Base-by-base conservation (phyloP, 371 early-diverging fungal species). In the Mortierella sp. region DNA sequence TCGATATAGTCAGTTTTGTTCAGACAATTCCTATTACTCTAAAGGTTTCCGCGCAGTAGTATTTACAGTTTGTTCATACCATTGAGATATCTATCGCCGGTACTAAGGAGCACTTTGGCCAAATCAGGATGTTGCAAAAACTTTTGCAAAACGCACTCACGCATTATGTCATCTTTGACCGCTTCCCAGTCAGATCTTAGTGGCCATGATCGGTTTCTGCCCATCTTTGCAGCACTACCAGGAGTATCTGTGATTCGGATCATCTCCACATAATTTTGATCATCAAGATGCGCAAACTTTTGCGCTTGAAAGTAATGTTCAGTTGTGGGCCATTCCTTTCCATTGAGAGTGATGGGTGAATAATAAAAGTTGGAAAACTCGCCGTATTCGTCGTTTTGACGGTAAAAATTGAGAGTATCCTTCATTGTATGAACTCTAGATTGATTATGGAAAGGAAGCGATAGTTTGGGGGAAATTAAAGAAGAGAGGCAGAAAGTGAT, bases 231-330 rank as follows among this genome's bases (percentile, higher is more conserved):
- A n/a, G 87, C 87, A 34, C 54, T 66, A 2, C 85, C 60, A 0
- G 87, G 84, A 0, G 76, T 61, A 8, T 51, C 7, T 3, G 76
- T 26, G 1, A 61, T 49, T 2, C 84, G 81, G 22, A 87, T 76
- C 53, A 60, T 9, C 35, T 84, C 81, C 10, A 76, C 70, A 47
- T 80, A 78, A 13, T 72, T n/a, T 8, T 53, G 49, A 45, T 81
- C 72, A 0, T 71, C 49, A 2, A 61, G 34, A 42, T 68, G 75
- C 0, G 80, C 74, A 78, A 85, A 85, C 83, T 85, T 85, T 70
- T 74, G 75, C 6, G 85, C 87, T 65, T 87, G 87, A 56, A 87
- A 87, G 70, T 87, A 87, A 63, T 87, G 87, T 57, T 87, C 87
- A 4, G 83, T 76, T 10, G 87, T 87, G 7, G 87, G 83, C 85